Evolutionary conservation across 768 basidiomycete genomes (phyloP), one percentile per base, ranked within the genome.

Genomic region (Neoboletus subvelutipes): DNA sequence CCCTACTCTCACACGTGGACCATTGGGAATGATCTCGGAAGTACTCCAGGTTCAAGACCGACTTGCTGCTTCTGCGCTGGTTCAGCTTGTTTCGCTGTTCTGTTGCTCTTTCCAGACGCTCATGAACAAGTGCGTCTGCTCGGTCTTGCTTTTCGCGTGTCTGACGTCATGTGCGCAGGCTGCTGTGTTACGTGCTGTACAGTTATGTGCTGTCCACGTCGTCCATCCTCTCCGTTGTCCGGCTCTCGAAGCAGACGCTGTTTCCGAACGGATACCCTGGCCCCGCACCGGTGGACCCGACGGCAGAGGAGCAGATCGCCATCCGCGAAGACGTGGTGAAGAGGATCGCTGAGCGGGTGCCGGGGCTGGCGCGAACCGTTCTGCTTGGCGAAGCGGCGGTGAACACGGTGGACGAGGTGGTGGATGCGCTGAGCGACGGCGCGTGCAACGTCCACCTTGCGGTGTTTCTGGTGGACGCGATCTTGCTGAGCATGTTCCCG

Each of bases 251-350:
- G 64, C 79, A 79, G 10, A 80, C 87, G 9, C 77, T 98, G 28
- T 98, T 96, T 68, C 95, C 96, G 4, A 85, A 86, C 59, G 95
- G 96, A 15, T 92, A 92, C 73, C 94, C 93, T 1, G 90, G 82
- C 0, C 83, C 86, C 0, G 71, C 85, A 1, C 84, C 88, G 2
- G 75, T 81, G 1, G 90, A 92, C 43, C 95, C 94, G 18, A 84
- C 87, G 0, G 75, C 76, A 1, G 90, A 90, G 61, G 93, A 95
- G 70, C 88, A 92, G 61, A 74, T 76, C 2, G 78, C 75, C 34
- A 75, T 92, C 48, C 80, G 83, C 31, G 58, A 67, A 10, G 64
- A 68, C 45, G 59, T 83, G 5, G 72, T 80, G 45, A 55, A 63
- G 52, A 66, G 80, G 33, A 41, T 88, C 1, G 56, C 64, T 1